Evolutionary conservation across 176 grass and related monocot species (phyloP), one percentile per base, ranked within the genome.

Genomic region (Melocanna baccifera): DNA sequence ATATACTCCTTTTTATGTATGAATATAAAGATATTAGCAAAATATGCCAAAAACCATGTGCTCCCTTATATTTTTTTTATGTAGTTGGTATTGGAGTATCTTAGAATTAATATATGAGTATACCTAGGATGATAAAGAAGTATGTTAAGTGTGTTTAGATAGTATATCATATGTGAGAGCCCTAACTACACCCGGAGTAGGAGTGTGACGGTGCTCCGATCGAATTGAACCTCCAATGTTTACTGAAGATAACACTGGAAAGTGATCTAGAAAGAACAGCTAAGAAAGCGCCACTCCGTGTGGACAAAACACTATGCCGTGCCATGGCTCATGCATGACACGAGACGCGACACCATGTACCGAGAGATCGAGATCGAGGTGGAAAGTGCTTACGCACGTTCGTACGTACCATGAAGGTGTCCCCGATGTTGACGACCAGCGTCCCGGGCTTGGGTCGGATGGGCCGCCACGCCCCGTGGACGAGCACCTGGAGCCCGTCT

Each of bases 401-500:
- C 5, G 4, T 15, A 32, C 57, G 47, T 87, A 94, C 95, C 92
- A 88, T 92, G 84, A 97, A 97, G 7, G 92, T 92, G 81, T 97
- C 92, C 12, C 95, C 95, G 72, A 94, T 94, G 85, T 89, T 97
- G 84, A 94, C 51, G 29, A 94, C 84, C 19, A 97, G 75, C 8
- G 91, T 84, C 37, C 88, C 72, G 22, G 87, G 70, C 69, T 87
- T 58, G 10, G 95, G 95, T 6, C 77, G 81, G 43, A 97, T 78
- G 42, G 65, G 57, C 3, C 56, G 81, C 95, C 95, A 97, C 11
- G 32, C 67, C 48, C 79, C 88, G 45, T 75, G 86, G 7, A 78
- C 71, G 69, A 94, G 86, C 69, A 97, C 95, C 88, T 94, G 69
- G 36, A 94, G 95, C 53, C 92, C 95, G 65, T 87, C 86, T 12